Evolutionary conservation across 2,329 filamentous ascomycete genomes (phyloP), one percentile per base, ranked within the genome.

Genomic region (Graphilbum ipis-grandicollis): DNA sequence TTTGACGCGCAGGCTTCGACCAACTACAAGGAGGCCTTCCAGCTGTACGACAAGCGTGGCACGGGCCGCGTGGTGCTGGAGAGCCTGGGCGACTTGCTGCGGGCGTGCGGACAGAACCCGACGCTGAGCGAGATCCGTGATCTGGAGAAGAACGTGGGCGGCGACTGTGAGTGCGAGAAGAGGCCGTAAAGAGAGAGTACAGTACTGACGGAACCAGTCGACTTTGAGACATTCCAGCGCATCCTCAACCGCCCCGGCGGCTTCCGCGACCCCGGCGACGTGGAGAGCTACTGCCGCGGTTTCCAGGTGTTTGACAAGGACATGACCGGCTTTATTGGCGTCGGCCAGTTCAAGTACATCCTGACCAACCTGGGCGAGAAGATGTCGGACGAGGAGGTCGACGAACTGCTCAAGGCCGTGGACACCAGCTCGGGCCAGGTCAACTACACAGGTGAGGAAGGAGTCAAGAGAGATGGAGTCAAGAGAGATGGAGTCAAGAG

Each of bases 1-100:
- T 63, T 55, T 49, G 65, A 68, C 43, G 52, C 59, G 33, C 71
- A 78, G 73, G 73, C 73, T 58, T 76, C 71, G 43, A 96, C 88
- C 66, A 96, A 98, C 79, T 98, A 96, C 83, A 96, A 96, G 71
- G 90, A 98, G 78, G 90, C 90, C 50, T 98, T 98, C 64, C 86
- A 86, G 52, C 81, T 98, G 58, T 98, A 96, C 69, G 90, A 98
- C 71, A 96, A 94, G 77, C 88, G 90, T 59, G 90, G 90, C 56
- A 93, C 83, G 56, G 86, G 88, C 55, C 86, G 86, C 50, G 90
- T 96, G 49, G 63, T 80, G 30, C 68, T 86, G 57, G 80, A 88
- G 47, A 79, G 78, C 46, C 74, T 98, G 39, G 90, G 90, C 49
- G 90, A 98, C 57, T 72, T 98, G 42, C 75, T 98, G 47, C 81